A percentile compares a stretch with the other conserved stretches of the same genome.
These are phyloP conservation scores for Cyphellophora europaea DNA, from an alignment of 2,329 filamentous ascomycete species.

Conservation along the genomic window DNA sequence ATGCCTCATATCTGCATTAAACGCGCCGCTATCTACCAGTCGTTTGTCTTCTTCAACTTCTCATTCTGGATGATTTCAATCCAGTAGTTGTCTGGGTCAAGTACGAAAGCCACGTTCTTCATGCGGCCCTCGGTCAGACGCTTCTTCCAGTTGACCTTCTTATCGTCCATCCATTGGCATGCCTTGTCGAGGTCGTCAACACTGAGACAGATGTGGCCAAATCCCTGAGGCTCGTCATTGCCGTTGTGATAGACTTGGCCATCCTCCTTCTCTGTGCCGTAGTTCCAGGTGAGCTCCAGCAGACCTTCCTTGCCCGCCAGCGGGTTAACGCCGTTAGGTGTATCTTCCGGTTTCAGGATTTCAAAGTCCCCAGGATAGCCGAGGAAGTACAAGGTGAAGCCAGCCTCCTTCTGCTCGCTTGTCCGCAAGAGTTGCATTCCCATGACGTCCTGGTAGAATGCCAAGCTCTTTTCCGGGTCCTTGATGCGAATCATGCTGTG, in stretches of 20 bases:
- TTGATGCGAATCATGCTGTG: conserved; percentile 85
- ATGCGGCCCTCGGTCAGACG: conserved; percentile 79
- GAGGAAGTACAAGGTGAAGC: conserved; percentile 89
- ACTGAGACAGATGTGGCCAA: conserved; percentile 81
- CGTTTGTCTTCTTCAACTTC: conserved; percentile 30
- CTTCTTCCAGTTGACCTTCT: conserved; percentile 89
- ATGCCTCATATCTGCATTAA: no score
- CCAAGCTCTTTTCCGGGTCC: conserved; percentile 61
- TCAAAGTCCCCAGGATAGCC: conserved; percentile 59
- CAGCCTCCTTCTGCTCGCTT: conserved; percentile 56
- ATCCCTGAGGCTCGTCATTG: conserved; percentile 74
- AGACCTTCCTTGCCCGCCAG: conserved; percentile 68
- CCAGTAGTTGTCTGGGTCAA: conserved; percentile 71
- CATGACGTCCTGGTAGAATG: conserved; percentile 76
- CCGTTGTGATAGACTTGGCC: conserved; percentile 85
- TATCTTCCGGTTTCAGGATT: conserved; percentile 36
- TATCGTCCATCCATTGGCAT: conserved; percentile 73
- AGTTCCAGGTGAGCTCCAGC: conserved; percentile 81
- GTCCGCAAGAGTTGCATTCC: conserved; percentile 79
- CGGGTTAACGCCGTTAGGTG: conserved; percentile 45
- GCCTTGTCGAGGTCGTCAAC: conserved; percentile 86
- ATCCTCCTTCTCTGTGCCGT: conserved; percentile 66
- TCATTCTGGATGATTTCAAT: conserved; percentile 56
- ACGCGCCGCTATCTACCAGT: conserved; percentile 25
- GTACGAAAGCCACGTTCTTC: conserved; percentile 87